Base-by-base conservation (phyloP, 192 early-diverging fungal genomes). In the Podila epigama region DNA sequence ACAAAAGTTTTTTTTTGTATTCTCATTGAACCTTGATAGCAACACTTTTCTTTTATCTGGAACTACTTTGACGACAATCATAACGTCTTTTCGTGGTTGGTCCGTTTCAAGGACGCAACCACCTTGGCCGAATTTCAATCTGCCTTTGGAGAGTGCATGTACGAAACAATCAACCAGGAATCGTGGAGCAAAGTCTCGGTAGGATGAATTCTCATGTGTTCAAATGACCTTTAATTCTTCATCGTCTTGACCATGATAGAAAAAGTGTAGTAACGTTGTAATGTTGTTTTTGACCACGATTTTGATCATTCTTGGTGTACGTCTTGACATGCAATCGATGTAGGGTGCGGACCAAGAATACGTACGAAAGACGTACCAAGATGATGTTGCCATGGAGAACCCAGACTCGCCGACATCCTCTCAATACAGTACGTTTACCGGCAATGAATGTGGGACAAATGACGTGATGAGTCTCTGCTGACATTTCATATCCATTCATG, bases 31-130 rank as follows among this genome's bases (percentile, higher is more conserved):
- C 56, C 2, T 27, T 11, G 41, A 37, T 60, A 85, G 51, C 83
- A 89, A 66, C 81, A 89, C 51, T 63, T 51, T 16, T 90, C 93
- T n/a, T 91, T 96, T 50, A 90, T 93, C 52, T 97, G 93, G 93
- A 88, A 90, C 73, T 92, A 89, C 68, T 87, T 86, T 77, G 89
- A 92, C 33, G 80, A 81, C 6, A 63, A 69, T 16, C 37, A 61
- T 13, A 66, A 75, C 15, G 82, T 92, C 1, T 92, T 90, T 66
- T 94, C 96, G 12, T 95, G 91, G 84, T 88, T 92, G 39, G 57
- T 97, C 27, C 82, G 84, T 13, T 91, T 95, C 57, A 65, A 63
- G 4, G 86, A 85, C 41, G 77, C 63, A 31, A 83, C 59, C 31
- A 75, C 80, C 13, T 72, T 85, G 28, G 75, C 84, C 16, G 82